Base-by-base conservation (phyloP, 805 yeast species). In the Ascoidea rubescens region DNA sequence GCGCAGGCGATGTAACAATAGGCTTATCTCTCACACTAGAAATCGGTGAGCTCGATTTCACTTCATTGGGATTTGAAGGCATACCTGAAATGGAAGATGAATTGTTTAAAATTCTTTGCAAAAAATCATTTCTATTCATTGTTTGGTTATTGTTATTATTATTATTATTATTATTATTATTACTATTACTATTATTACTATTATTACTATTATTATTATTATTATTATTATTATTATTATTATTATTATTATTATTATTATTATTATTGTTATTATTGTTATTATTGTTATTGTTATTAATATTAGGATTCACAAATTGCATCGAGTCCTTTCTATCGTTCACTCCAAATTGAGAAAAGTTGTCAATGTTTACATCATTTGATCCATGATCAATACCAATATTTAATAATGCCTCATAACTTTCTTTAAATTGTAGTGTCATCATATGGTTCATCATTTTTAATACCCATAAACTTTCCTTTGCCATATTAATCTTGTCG, bases 401-500 rank as follows among this genome's bases (percentile, higher is more conserved):
- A 4, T 59, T 59, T n/a, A 57, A 52, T 49, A 80, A 62, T 1
- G 60, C 60, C 8, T 61, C 55, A 7, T 69, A 61, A n/a, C 75
- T 68, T 51, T 72, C 72, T 48, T 68, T 62, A 51, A 77, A 63
- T 48, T 78, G 64, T 50, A 75, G 62, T n/a, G 72, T 63, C 48
- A 75, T 63, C 58, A 79, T 70, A 54, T 74, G 77, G 58, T 77
- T 78, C 54, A 78, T 64, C 69, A 73, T 75, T 55, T 77, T 78
- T 46, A 80, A 58, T 1, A 76, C 79, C 86, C 85, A 80, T n/a
- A 77, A 58, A 58, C 82, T 77, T 60, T 80, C 85, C 47, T 71
- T 68, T 10, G 74, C 75, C 86, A 80, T 80, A 8, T 52, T 54
- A 50, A 62, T 59, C 47, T 50, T 50, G 32, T 16, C 59, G 59